A percentile compares a stretch with the other conserved stretches of the same genome.
Conservation (phyloP, 2,329 filamentous ascomycete species). For the Simplicillium aogashimaense region DNA sequence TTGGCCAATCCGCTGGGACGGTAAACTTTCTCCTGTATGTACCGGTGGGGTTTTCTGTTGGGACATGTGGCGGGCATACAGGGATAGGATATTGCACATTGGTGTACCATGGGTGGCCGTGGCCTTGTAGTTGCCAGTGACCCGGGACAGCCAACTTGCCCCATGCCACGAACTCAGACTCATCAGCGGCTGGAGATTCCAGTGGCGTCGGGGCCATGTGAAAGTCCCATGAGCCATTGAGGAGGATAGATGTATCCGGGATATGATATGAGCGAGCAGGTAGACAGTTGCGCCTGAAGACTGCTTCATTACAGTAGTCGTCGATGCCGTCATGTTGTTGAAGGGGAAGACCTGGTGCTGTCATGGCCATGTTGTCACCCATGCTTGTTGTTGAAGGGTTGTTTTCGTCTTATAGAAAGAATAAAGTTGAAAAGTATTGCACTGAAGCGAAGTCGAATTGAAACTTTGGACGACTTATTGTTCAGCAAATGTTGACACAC, state of each 20-base stretch:
- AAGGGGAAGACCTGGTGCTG: constrained; percentile 12
- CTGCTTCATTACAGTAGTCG: constrained; percentile 39
- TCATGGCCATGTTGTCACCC: constrained; percentile 8
- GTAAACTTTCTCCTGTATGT: constrained; percentile 47
- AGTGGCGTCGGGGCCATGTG: constrained; percentile 34
- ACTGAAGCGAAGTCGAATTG: too few relatives aligned
- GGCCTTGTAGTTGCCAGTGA: constrained; percentile 62
- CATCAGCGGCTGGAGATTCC: constrained; percentile 30
- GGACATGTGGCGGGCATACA: constrained; percentile 52
- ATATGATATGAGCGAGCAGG: constrained; percentile 42
- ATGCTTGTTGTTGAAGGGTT: constrained; percentile 6
- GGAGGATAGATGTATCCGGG: constrained; percentile 34
- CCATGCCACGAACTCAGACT: constrained; percentile 12
- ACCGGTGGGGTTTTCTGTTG: constrained; percentile 54
- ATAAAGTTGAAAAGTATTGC: too few relatives aligned
- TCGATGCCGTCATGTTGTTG: constrained; percentile 25
- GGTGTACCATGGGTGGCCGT: constrained; percentile 58
- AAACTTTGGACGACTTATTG: too few relatives aligned
- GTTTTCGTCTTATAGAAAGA: too few relatives aligned
- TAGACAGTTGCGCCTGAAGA: constrained; percentile 43
- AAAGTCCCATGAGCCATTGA: constrained; percentile 51
- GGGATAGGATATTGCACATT: constrained; percentile 59
- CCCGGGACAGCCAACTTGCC: constrained; percentile 49
- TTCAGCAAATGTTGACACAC: too few relatives aligned
- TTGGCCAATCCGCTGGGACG: constrained; percentile 37